Percentiles rank a stretch among this genome's conserved stretches.
Evolutionary conservation across 1,139 yeast species (phyloP).

Genomic region (Diutina pseudorugosa): DNA sequence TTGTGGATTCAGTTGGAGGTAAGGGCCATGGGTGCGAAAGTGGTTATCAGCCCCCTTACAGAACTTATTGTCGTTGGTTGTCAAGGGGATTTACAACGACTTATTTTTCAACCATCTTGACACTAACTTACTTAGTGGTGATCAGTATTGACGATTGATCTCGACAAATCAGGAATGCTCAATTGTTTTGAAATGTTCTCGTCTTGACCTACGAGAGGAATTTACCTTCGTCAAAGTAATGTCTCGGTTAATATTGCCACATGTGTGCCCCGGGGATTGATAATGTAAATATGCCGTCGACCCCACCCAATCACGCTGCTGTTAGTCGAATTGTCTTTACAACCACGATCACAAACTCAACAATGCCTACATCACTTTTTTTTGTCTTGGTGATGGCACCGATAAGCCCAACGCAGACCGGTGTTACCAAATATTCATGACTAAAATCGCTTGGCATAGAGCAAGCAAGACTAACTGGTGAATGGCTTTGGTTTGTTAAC

Average conservation of each 20-base stretch:
- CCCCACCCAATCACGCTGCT: not conserved
- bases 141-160: too few relatives aligned
- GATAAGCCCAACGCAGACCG: too few relatives aligned
- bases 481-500: too few relatives aligned
- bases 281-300: not conserved
- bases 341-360: not conserved
- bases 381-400: too few relatives aligned
- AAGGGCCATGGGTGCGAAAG: not conserved
- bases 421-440: too few relatives aligned
- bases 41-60: not conserved
- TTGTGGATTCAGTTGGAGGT: not conserved
- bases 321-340: not conserved
- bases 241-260: not conserved
- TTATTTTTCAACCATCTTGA: too few relatives aligned
- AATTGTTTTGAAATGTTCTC: not conserved
- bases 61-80: not conserved
- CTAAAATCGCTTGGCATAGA: too few relatives aligned
- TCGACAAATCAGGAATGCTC: not conserved
- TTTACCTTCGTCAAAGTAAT: too few relatives aligned
- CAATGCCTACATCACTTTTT: not conserved
- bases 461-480: too few relatives aligned
- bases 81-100: not conserved
- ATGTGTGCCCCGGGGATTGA: not conserved
- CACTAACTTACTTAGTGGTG: too few relatives aligned
- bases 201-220: too few relatives aligned